These are phyloP conservation scores for Rhizopogon vulgaris DNA, from an alignment of 768 basidiomycete species.

Conservation along the genomic window DNA sequence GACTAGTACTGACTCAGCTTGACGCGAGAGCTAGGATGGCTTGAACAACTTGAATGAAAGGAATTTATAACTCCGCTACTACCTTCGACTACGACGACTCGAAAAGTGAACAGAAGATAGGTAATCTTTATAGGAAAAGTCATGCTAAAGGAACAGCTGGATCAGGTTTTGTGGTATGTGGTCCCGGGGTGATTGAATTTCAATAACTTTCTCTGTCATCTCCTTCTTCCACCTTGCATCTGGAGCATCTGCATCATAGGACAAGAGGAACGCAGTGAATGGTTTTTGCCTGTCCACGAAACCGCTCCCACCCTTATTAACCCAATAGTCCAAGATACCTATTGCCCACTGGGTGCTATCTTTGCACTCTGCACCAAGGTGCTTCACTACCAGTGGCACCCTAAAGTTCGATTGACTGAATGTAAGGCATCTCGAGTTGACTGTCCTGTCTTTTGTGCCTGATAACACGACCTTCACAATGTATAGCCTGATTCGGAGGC, in stretches of 20 bases:
- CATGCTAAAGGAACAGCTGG: not conserved
- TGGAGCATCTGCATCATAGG: not conserved
- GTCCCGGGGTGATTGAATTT: not conserved
- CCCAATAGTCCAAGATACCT: constrained; percentile 5
- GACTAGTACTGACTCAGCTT: no score
- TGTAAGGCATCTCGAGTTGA: not conserved
- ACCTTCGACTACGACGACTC: not conserved
- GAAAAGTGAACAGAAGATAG: not conserved
- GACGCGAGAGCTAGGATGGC: no score
- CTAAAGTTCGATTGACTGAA: not conserved
- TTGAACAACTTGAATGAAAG: not conserved
- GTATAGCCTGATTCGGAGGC: constrained; percentile 4
- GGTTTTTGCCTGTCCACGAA: not conserved
- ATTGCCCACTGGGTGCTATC: not conserved
- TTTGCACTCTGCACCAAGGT: not conserved
- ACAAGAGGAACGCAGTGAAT: constrained; percentile 4
- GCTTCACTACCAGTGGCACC: not conserved
- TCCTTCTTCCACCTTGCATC: constrained; percentile 3
- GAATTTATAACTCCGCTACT: not conserved
- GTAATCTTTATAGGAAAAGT: not conserved
- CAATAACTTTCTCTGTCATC: not conserved
- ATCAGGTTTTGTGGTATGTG: not conserved
- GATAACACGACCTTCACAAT: not conserved
- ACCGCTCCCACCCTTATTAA: not conserved
- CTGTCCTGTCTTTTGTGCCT: not conserved